These are phyloP conservation scores for Exidia glandulosa DNA, from an alignment of 768 basidiomycete genomes.

Conservation along the genomic window DNA sequence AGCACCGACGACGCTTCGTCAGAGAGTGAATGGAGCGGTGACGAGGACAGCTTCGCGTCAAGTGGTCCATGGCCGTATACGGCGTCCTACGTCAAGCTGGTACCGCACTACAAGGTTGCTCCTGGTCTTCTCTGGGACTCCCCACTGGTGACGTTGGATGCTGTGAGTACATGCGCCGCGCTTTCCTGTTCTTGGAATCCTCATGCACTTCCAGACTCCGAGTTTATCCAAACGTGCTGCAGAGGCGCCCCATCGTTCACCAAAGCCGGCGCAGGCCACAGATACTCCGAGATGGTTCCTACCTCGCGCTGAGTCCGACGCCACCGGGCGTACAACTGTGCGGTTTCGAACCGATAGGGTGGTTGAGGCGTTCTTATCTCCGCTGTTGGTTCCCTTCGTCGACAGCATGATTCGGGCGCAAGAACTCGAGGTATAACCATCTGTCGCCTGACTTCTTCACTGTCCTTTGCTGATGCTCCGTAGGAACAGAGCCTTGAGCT, in stretches of 20 bases:
- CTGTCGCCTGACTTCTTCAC: not conserved
- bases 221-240: not conserved
- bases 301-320: too few species aligned
- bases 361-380: constrained; percentile 39
- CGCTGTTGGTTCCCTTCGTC: constrained; percentile 38
- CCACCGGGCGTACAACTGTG: not conserved
- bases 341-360: not conserved
- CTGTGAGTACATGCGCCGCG: too few species aligned
- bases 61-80: too few species aligned
- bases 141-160: constrained; percentile 12
- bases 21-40: constrained; percentile 31
- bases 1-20: constrained; percentile 14
- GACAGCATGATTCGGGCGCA: constrained; percentile 37
- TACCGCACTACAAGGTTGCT: constrained; percentile 15
- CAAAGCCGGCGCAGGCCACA: not conserved
- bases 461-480: constrained; percentile 2
- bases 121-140: constrained; percentile 36
- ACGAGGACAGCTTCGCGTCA: constrained; percentile 27
- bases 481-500: constrained; percentile 30
- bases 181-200: too few species aligned
- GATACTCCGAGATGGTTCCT: too few species aligned
- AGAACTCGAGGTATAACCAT: constrained; percentile 31
- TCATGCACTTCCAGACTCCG: not conserved
- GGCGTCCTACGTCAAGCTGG: not conserved
- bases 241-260: not conserved